A percentile compares a stretch with the other conserved stretches of the same genome.
These are phyloP conservation scores for Monilinia polystroma DNA, from an alignment of 2,329 filamentous ascomycete species.

Conservation along the genomic window DNA sequence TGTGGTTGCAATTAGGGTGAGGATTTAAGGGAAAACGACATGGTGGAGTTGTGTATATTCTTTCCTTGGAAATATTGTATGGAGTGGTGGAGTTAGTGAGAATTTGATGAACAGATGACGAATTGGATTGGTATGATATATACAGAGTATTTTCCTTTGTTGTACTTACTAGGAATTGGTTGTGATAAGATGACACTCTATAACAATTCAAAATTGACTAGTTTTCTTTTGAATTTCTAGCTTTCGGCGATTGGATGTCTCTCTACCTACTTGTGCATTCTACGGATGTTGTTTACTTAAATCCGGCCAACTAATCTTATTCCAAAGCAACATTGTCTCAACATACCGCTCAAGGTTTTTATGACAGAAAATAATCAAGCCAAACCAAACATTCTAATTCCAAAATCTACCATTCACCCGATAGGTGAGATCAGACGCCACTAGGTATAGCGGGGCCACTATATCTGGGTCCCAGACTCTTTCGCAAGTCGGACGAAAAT, in stretches of 20 bases:
- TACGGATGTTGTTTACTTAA: background rate
- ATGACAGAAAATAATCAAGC: background rate
- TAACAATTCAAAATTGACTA: background rate
- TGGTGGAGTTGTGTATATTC: background rate
- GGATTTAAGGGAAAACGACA: background rate
- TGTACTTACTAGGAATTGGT: background rate
- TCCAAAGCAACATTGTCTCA: background rate
- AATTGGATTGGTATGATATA: background rate
- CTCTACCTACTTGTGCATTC: too few species aligned
- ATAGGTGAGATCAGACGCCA: conserved; percentile 4
- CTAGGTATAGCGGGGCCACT: too few species aligned
- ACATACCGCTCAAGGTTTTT: background rate
- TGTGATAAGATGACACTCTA: background rate
- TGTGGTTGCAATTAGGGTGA: background rate
- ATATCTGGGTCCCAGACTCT: background rate
- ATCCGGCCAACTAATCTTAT: background rate
- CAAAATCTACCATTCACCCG: background rate
- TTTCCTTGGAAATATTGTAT: background rate
- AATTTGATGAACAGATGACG: background rate
- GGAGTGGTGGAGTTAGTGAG: background rate
- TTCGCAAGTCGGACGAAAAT: background rate
- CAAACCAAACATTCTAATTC: background rate
- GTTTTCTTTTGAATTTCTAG: background rate
- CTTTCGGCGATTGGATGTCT: background rate
- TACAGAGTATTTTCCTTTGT: background rate